A percentile compares a stretch with the other conserved stretches of the same genome.
These are phyloP conservation scores for Chytriomyces sp. DNA, from an alignment of 192 early-diverging fungal species.

Conservation along the genomic window DNA sequence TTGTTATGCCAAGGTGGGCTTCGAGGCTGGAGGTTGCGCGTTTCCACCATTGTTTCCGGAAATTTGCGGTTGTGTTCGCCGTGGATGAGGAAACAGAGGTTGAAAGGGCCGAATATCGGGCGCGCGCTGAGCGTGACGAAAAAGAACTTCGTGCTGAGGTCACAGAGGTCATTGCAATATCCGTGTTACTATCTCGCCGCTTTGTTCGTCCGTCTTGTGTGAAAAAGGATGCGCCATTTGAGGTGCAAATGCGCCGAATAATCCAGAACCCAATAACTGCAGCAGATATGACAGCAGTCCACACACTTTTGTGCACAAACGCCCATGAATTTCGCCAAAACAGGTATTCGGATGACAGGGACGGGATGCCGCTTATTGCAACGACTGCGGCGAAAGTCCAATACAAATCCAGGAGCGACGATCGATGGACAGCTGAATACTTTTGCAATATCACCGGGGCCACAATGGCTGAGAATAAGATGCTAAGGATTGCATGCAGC, in stretches of 20 bases:
- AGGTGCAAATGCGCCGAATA: no score
- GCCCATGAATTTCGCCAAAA: neutral
- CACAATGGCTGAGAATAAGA: neutral
- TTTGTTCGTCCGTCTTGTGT: no score
- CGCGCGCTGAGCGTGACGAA: no score
- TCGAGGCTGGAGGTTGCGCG: neutral
- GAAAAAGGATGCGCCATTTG: no score
- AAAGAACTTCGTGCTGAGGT: no score
- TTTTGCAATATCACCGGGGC: neutral
- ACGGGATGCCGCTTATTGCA: neutral
- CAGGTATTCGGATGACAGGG: neutral
- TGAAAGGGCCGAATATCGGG: no score
- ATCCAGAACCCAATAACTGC: no score
- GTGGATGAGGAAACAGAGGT: neutral
- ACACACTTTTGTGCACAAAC: no score
- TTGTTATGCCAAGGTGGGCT: constrained; percentile 1
- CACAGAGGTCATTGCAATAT: no score
- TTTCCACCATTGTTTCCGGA: constrained; percentile 3
- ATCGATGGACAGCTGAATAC: neutral
- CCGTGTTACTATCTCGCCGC: no score
- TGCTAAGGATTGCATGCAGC: neutral
- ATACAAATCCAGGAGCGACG: neutral
- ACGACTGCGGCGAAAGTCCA: neutral
- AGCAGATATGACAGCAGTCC: no score
- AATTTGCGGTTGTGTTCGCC: neutral